Evolutionary conservation across 805 yeast genomes (phyloP).

Genomic region (Wickerhamiella dianesei): DNA sequence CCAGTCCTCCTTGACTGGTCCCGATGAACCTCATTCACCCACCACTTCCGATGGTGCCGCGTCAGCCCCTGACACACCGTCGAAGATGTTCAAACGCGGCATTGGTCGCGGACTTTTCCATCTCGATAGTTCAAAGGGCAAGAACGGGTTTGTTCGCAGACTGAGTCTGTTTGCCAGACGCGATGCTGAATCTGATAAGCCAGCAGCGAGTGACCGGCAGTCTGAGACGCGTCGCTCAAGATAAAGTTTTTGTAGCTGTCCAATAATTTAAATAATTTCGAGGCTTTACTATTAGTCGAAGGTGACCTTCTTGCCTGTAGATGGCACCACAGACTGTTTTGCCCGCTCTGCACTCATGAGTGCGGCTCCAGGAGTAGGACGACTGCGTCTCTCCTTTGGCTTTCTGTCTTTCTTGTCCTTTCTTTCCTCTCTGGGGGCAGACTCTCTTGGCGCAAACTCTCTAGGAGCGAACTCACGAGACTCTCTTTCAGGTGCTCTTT

Average conservation of each 20-base stretch:
- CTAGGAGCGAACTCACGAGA: neutral
- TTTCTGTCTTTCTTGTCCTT: neutral
- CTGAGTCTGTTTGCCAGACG: slow-evolving; percentile 9
- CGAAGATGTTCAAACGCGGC: neutral
- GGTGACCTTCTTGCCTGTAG: slow-evolving; percentile 75
- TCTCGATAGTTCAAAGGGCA: neutral
- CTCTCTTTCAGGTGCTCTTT: neutral
- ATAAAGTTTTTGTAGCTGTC: neutral
- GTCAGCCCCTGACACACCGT: neutral
- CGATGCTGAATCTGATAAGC: neutral
- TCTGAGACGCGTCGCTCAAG: neutral
- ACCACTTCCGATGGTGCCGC: neutral
- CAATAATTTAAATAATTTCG: slow-evolving; percentile 17
- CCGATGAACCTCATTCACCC: neutral
- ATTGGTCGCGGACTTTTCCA: neutral
- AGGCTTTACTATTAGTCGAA: too few relatives aligned
- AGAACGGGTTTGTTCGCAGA: slow-evolving; percentile 8
- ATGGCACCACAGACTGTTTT: slow-evolving; percentile 74
- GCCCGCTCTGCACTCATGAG: slow-evolving; percentile 81
- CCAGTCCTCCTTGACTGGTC: neutral
- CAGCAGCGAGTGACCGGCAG: neutral
- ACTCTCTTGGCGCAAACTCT: neutral
- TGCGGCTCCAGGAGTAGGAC: slow-evolving; percentile 54
- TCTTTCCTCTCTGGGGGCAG: too few relatives aligned
- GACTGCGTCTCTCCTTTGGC: slow-evolving; percentile 12